Base-by-base conservation (phyloP, 129 eudicot genomes). In the Centaurea solstitialis region DNA sequence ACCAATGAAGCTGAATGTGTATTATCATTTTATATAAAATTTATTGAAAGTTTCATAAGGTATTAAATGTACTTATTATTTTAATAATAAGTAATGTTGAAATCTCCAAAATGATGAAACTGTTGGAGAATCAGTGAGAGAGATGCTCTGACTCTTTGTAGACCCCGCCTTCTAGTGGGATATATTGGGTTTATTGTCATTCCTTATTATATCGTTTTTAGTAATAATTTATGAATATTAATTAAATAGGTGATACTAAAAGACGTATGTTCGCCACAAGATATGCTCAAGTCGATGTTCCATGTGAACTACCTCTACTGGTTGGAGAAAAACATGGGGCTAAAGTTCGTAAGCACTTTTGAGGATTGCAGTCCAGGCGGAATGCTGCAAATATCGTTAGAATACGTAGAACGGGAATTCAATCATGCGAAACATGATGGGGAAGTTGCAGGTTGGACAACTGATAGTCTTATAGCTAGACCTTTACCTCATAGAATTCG, bases 401-500 rank as follows among this genome's bases (percentile, higher is more conserved):
- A 96, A 9, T 96, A 96, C 72, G 92, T 86, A 3, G 93, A 83
- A 85, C 83, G 90, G 79, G 99, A 96, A 77, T 93, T 93, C 70
- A 78, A 89, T 84, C 98, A 96, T 83, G 90, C 87, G 15, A 96
- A 89, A 87, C 80, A 61, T 43, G 99, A 96, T 47, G 85, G 99
- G 45, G 93, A 93, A 75, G 21, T 86, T 64, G 92, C 92, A 6
- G 99, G 99, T 81, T 96, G 98, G 99, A 82, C 77, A 28, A 82
- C 90, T 3, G 99, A 91, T 80, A 93, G 97, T 72, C 97, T 96
- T 65, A 90, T 96, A 74, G 99, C 99, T 6, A 86, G 99, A 84
- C 98, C 99, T 47, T 78, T 83, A 70, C 91, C 98, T 68, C 82
- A 91, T 83, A 90, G 97, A 80, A 89, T 96, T 24, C 85, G 87